Base-by-base conservation (phyloP, 345 rosid genomes). In the Arabis hirsuta region DNA sequence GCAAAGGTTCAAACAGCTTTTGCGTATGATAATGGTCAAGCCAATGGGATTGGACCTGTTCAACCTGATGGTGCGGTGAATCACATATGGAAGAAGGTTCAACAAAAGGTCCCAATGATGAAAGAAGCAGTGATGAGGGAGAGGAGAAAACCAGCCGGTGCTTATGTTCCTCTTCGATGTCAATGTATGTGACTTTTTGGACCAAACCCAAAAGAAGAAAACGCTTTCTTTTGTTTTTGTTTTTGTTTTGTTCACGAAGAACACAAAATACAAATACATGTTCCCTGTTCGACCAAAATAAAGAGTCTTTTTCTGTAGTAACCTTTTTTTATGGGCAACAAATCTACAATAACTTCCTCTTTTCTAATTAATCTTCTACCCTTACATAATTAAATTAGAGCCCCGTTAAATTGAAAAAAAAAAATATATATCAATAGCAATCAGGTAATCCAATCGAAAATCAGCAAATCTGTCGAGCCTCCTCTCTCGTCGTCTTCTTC, bases 51-150 rank as follows among this genome's bases (percentile, higher is more conserved):
- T 2, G 98, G 99, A 46, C 89, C 92, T 4, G 77, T 91, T 43
- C 86, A 81, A 69, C 76, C 73, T 0, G 78, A 83, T 76, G 97
- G 99, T 73, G 96, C 99, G 1, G 98, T 95, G 71, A 95, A 90
- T 76, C 82, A 88, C 56, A 85, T 95, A 53, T 95, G 98, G 98
- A 84, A 70, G 73, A 91, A 88, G 85, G 90, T 91, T 56, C 74
- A 79, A 47, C 84, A 95, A 47, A 95, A 95, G 47, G 72, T 95
- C 61, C 89, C 99, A 1, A 44, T 79, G 79, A 85, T 91, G 26
- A 83, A 83, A 78, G 97, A 95, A 80, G 92, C 90, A 20, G 85
- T 88, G 36, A 60, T 80, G 48, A 80, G 94, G 57, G 92, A 85
- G 48, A 87, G 60, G 72, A 86, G 99, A 82, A 91, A 85, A 79